Conservation (phyloP, 2,329 filamentous ascomycete species). For the Penicillium italicum region DNA sequence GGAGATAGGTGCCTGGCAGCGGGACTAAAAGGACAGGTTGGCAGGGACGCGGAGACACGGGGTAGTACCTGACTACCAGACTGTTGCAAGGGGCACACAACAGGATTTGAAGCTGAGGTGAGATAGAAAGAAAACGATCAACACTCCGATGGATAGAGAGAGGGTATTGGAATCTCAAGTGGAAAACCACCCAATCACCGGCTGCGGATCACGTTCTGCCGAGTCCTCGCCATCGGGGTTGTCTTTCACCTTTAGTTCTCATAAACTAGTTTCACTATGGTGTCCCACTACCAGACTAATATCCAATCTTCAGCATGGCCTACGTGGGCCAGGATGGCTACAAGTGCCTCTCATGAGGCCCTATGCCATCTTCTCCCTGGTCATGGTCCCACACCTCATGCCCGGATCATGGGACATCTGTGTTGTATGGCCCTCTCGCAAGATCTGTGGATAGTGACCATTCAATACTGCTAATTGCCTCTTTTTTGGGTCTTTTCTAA, state of each 20-base stretch:
- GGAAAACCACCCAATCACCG: conserved; percentile 24
- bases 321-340: background rate
- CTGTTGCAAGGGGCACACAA: conserved; percentile 10
- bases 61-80: conserved; percentile 24
- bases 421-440: background rate
- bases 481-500: too few species aligned
- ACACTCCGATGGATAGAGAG: conserved; percentile 6
- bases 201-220: conserved; percentile 24
- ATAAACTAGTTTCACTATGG: background rate
- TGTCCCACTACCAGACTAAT: background rate
- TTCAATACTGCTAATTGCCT: conserved; percentile 1
- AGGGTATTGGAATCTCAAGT: conserved; percentile 17
- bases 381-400: conserved; percentile 21
- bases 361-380: background rate
- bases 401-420: conserved; percentile 19
- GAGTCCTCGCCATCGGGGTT: background rate
- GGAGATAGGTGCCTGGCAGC: conserved; percentile 4
- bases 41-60: conserved; percentile 17
- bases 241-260: background rate
- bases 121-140: conserved; percentile 9
- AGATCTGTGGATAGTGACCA: background rate
- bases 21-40: conserved; percentile 15
- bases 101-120: conserved; percentile 3
- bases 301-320: background rate
- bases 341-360: background rate